Base-by-base conservation (phyloP, 768 basidiomycete genomes). In the Mycena belliarum region DNA sequence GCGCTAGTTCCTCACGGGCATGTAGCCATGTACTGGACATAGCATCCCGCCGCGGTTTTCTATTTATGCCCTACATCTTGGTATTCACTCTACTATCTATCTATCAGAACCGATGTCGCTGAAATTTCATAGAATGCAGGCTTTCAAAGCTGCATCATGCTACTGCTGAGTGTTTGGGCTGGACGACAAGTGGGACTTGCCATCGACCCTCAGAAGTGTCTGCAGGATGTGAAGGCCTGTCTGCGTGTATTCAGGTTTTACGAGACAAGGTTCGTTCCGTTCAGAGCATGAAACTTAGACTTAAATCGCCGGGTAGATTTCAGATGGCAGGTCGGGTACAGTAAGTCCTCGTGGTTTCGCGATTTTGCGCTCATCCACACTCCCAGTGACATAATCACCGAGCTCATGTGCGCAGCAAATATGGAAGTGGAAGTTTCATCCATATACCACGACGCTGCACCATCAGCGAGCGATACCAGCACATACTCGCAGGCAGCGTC, bases 1-100 rank as follows among this genome's bases (percentile, higher is more conserved):
- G 88, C 69, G 83, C 84, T 24, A 91, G 88, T 51, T 81, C 89
- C 1, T 85, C 89, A 3, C 76, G 89, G 9, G 84, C 85, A 0
- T 84, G 80, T 46, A 78, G 78, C 21, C 86, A 87, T 50, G 76
- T 91, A 24, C 68, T 87, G 50, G 85, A 88, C 55, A 72, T 76
- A 2, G 54, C 55, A 1, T 49, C 41, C 14, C 46, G 48, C 28
- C 26, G 47, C 35, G 54, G 58, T 23, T 50, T 59, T 6, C n/a
- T 59, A 7, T 49, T 41, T n/a, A 53, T 50, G 29, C 62, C 62
- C 11, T 58, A 63, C 21, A 49, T 49, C 26, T 41, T 63, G 46
- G 62, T 63, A 44, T 20, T 15, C 12, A 15, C 33, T 15, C 33
- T 24, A 0, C 28, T 28, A 12, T 18, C 12, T 23, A 43, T 10